A percentile compares a stretch with the other conserved stretches of the same genome.
These are phyloP conservation scores for Phytopythium aichiense DNA, from an alignment of 352 stramenopile species.

Conservation along the genomic window DNA sequence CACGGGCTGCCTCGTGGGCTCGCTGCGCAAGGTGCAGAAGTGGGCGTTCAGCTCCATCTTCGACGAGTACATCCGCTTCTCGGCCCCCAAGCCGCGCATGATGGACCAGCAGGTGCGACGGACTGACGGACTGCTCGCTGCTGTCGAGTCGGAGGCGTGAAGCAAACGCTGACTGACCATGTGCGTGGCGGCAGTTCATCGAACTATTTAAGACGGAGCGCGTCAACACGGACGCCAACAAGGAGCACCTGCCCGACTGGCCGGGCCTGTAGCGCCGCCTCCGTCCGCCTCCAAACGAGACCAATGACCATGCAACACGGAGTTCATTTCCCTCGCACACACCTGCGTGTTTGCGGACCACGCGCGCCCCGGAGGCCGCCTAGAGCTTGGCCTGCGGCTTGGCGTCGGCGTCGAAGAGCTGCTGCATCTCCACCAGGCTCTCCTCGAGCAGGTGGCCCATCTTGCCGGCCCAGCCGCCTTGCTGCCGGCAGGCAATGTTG, in stretches of 20 bases:
- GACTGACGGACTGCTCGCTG: neutral
- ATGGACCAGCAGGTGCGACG: conserved; percentile 88
- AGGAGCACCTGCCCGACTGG: conserved; percentile 63
- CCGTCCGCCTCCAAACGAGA: too few relatives aligned
- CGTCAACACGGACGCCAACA: conserved; percentile 43
- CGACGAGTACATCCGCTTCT: conserved; percentile 86
- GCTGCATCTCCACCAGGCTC: conserved; percentile 75
- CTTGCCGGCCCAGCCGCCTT: conserved; percentile 39
- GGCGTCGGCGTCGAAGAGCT: conserved; percentile 42
- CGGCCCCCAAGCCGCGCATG: conserved; percentile 79
- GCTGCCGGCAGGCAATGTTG: conserved; percentile 75
- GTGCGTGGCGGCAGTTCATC: conserved; percentile 65
- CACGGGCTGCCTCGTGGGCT: conserved; percentile 75
- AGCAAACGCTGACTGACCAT: too few relatives aligned
- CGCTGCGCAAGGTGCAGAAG: conserved; percentile 74
- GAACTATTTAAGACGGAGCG: conserved; percentile 81
- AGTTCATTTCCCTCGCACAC: too few relatives aligned
- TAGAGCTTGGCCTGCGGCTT: conserved; percentile 38
- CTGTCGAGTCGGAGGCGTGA: too few relatives aligned
- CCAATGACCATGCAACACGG: too few relatives aligned
- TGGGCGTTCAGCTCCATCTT: conserved; percentile 84
- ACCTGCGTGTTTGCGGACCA: too few relatives aligned
- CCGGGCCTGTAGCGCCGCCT: conserved; percentile 56
- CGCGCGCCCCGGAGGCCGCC: too few relatives aligned
- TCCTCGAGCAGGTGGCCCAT: conserved; percentile 76